Evolutionary conservation across 257 asterid species (phyloP), one percentile per base, ranked within the genome.

Genomic region (Solanum ossicruentum): DNA sequence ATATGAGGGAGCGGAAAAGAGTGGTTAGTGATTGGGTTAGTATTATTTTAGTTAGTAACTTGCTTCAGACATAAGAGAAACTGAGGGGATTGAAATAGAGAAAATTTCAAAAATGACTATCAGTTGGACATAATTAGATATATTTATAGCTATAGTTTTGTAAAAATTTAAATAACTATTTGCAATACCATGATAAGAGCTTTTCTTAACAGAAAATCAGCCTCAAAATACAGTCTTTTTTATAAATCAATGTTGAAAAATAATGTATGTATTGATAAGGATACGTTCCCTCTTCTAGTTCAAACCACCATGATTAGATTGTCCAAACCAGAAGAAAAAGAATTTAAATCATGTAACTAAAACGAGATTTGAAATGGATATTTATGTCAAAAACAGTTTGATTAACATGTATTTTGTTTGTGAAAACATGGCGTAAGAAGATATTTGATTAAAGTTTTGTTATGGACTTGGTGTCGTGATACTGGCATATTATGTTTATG

Each of bases 131-230:
- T 36, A 36, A 4, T 36, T 36, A 36, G 41, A 4, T 36, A 5
- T 36, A 36, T 36, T 36, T 36, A 36, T 36, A 36, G 41, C 41
- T 4, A 36, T 36, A 4, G 41, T 36, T 36, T 36, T 36, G 41
- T 36, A 36, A 36, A 36, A 36, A 36, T 36, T 36, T 36, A 36
- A 32, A 36, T 36, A 36, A 36, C 5, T 91, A 90, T 91, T 18
- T 91, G 97, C 90, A 95, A 95, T 86, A 94, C 95, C 83, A 92
- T 94, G 94, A 85, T 94, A 89, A 90, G 87, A 83, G 99, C 94
- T 73, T 91, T 88, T 52, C 86, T 47, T 87, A 87, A 88, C 93
- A 87, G 65, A 84, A 72, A 90, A 89, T 47, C 85, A 85, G 79
- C 86, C 89, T 11, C 81, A 87, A 82, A 92, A 92, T 82, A 92